Evolutionary conservation across 768 basidiomycete species (phyloP).

Genomic region (Bullera alba): DNA sequence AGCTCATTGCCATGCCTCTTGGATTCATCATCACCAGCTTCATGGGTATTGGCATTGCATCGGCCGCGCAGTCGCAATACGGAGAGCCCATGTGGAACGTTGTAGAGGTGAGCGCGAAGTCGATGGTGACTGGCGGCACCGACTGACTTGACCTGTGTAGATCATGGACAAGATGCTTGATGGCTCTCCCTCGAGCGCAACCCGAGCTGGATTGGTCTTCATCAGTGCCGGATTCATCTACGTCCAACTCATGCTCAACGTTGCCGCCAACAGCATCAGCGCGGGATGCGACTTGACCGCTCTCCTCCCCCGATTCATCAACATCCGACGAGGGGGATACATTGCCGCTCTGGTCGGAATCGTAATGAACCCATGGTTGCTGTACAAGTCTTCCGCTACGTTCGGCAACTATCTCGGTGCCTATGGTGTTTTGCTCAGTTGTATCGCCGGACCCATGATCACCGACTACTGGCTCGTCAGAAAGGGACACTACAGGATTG

Average conservation of each 20-base stretch:
- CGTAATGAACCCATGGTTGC: slow-evolving; percentile 56
- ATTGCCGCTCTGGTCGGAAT: slow-evolving; percentile 71
- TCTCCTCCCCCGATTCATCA: slow-evolving; percentile 69
- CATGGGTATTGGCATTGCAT: slow-evolving; percentile 73
- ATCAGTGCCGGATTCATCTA: slow-evolving; percentile 72
- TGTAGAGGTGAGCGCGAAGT: slow-evolving; percentile 52
- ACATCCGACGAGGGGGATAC: slow-evolving; percentile 78
- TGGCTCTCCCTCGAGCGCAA: slow-evolving; percentile 56
- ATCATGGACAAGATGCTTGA: slow-evolving; percentile 64
- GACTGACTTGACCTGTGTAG: slow-evolving; percentile 20
- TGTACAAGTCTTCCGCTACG: slow-evolving; percentile 63
- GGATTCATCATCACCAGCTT: slow-evolving; percentile 69
- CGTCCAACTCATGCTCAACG: slow-evolving; percentile 53
- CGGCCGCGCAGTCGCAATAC: slow-evolving; percentile 67
- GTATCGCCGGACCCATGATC: slow-evolving; percentile 76
- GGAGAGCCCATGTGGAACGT: slow-evolving; percentile 74
- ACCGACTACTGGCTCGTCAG: slow-evolving; percentile 71
- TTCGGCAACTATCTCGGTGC: slow-evolving; percentile 77
- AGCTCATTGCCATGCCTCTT: slow-evolving; percentile 61
- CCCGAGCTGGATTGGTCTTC: slow-evolving; percentile 67
- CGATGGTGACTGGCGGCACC: background rate
- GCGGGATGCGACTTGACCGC: slow-evolving; percentile 78
- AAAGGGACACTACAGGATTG: slow-evolving; percentile 62
- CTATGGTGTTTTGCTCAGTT: slow-evolving; percentile 63
- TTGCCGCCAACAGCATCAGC: slow-evolving; percentile 70